Percentiles rank a stretch among this genome's conserved stretches.
Conservation (phyloP, 257 asterid species). For the Capsicum pubescens region DNA sequence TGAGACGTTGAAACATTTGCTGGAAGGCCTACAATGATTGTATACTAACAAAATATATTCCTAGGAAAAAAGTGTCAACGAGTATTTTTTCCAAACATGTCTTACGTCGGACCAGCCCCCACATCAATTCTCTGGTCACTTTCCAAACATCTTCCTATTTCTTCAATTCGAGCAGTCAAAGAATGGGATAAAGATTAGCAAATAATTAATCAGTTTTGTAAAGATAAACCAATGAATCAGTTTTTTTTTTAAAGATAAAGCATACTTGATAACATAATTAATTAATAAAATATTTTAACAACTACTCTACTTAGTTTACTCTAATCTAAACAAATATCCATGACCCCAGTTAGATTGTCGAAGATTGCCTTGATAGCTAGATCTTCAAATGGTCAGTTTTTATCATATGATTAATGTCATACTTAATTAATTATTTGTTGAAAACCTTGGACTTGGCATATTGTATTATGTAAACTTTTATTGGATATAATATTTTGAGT, state of each 20-base stretch:
- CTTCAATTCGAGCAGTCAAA: not conserved
- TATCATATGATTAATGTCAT: not conserved
- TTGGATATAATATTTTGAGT: not conserved
- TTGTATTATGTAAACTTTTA: not conserved
- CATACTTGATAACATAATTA: not conserved
- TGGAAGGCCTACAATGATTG: too few species aligned
- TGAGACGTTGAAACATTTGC: too few species aligned
- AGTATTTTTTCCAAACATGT: too few species aligned
- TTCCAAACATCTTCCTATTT: not conserved
- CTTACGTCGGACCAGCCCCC: not conserved
- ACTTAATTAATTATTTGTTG: not conserved
- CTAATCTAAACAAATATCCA: not conserved
- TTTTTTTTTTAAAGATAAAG: not conserved
- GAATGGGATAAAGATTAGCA: not conserved
- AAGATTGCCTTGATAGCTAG: not conserved
- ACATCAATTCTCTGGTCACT: not conserved
- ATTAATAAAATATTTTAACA: not conserved
- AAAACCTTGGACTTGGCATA: slow-evolving; percentile 2
- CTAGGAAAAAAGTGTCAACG: too few species aligned
- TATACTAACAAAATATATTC: too few species aligned
- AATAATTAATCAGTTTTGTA: not conserved
- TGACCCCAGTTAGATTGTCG: slow-evolving; percentile 3
- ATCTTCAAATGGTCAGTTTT: not conserved
- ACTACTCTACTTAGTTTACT: not conserved
- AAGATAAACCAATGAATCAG: not conserved